Evolutionary conservation across 2,329 filamentous ascomycete genomes (phyloP), one percentile per base, ranked within the genome.

Genomic region (Colletotrichum abscissum): DNA sequence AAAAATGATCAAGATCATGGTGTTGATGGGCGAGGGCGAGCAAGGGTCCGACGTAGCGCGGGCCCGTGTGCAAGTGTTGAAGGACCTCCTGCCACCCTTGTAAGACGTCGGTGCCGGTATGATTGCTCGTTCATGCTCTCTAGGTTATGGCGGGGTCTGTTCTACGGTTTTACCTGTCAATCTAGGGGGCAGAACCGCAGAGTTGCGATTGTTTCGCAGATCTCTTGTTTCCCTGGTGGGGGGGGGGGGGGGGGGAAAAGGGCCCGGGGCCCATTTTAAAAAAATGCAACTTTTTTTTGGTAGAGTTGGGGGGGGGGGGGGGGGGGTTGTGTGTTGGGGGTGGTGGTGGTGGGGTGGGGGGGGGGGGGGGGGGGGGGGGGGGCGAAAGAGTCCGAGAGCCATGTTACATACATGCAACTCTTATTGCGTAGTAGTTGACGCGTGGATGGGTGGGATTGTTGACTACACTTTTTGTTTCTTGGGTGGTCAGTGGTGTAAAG

Each of bases 1-100:
- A 55, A 86, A 87, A 73, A 92, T 92, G 90, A 88, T 92, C 33
- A 86, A 91, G 67, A 92, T 92, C 63, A 88, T 92, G 88, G 85
- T 88, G 69, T 77, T 85, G 19, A 91, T 91, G 86, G 86, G 86
- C 28, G 86, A 88, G 42, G 86, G 87, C 9, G 85, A 88, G 28
- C 81, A 90, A 60, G 89, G 89, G 1, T 90, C 88, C 14, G 87
- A 90, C 28, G 88, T 92, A 19, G 90, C 90, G 4, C 83, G 85
- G 75, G 91, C 90, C 6, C 84, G 91, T 75, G 87, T 92, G 24
- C 84, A 87, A 73, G 89, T 92, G 19, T 77, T 92, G 75, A 87
- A 84, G 76, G 88, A 90, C 69, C 90, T 89, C 72, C 75, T 91
- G 73, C 80, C 56, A 68, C 2, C 38, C 14, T 19, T 46, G 4